Evolutionary conservation across 352 stramenopile species (phyloP), one percentile per base, ranked within the genome.

Genomic region (Phytophthora nicotianae): DNA sequence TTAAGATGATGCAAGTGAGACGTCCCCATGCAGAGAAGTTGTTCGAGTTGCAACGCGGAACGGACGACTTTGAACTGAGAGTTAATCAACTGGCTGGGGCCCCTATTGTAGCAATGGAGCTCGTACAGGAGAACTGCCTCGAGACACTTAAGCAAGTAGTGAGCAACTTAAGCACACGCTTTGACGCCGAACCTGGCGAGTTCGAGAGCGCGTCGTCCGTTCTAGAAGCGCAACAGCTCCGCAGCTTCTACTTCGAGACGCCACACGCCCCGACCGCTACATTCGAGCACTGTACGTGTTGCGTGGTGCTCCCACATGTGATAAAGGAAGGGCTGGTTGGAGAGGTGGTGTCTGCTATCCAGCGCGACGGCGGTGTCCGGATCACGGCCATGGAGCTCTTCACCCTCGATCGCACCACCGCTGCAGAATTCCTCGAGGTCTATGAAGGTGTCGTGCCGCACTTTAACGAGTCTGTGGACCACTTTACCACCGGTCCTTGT

Each of bases 361-460:
- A 95, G 29, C 54, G 54, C 7, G 71, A 74, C 10, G 46, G 75
- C 5, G 78, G 75, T 26, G 95, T 97, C 48, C 64, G 70, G 2
- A 82, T 98, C 51, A 86, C 88, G 6, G 93, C 93, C 2, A 90
- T 97, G 62, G 81, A 97, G 62, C 70, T 92, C 14, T 98, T 97
- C 66, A 83, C 62, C 26, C 69, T 98, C 23, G 90, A 97, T 51
- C 79, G 89, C 48, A 86, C 79, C n/a, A 83, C 79, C 1, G 91
- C 91, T 1, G 72, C 87, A 17, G 92, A 98, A 66, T 98, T 98
- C 59, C 69, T 98, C 5, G 92, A 98, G 61, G 86, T 93, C 8
- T 95, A 95, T 65, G 79, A 96, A 72, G 89, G 88, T 17, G 91
- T 98, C 14, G 78, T 98, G n/a, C 88, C 90, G 40, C 87, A 98